phyloP scores from a whole-genome alignment of 495 filamentous ascomycete genomes.

The Delitschia confertaspora region DNA sequence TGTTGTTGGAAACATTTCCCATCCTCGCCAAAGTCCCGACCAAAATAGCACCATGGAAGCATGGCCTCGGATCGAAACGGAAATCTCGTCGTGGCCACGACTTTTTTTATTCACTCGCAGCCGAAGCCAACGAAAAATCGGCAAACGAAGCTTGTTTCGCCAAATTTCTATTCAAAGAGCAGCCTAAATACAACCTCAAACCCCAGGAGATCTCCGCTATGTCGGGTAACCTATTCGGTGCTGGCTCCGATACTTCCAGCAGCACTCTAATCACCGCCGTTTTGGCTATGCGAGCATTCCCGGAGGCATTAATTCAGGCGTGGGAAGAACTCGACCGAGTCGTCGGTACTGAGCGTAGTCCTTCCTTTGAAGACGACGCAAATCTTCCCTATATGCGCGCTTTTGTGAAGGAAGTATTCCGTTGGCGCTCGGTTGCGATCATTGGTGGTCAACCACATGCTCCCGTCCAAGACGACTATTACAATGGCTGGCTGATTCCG shows the following conservation, averaged over 20 bases:
- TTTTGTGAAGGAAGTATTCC: conserved; percentile 34
- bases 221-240: conserved; percentile 30
- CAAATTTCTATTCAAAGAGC: conserved; percentile 37
- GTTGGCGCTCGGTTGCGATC: conserved; percentile 34
- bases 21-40: conserved; percentile 37
- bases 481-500: conserved; percentile 33
- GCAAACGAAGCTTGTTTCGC: conserved; percentile 35
- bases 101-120: conserved; percentile 39
- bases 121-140: conserved; percentile 32
- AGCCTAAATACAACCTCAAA: conserved; percentile 34
- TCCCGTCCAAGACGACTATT: conserved; percentile 32
- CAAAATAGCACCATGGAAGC: conserved; percentile 35
- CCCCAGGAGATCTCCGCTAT: conserved; percentile 36
- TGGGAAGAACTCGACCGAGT: conserved; percentile 35
- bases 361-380: conserved; percentile 29
- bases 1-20: conserved; percentile 53
- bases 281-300: conserved; percentile 34
- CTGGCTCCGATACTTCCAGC: conserved; percentile 28
- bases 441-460: conserved; percentile 36
- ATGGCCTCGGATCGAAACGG: conserved; percentile 33
- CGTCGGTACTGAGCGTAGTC: conserved; percentile 30
- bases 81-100: conserved; percentile 27
- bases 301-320: conserved; percentile 26
- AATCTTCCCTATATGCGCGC: conserved; percentile 31
- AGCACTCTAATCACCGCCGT: conserved; percentile 33